These are phyloP conservation scores for Canna indica DNA, from an alignment of 176 grass and related monocot genomes.

Conservation along the genomic window DNA sequence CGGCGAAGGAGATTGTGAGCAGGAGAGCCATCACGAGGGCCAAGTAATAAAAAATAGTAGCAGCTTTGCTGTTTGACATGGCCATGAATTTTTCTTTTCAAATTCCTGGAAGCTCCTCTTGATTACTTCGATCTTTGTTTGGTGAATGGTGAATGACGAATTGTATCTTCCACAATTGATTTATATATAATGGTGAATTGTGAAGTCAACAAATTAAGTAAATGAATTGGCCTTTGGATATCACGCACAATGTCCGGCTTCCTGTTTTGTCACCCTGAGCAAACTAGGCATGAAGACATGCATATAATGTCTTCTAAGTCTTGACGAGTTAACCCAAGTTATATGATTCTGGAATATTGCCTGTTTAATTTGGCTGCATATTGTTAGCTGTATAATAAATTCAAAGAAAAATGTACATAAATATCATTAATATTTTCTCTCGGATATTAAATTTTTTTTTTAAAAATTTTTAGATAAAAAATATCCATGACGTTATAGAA, in stretches of 20 bases:
- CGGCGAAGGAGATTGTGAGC: background rate
- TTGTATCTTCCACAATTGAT: background rate
- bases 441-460: too few species aligned
- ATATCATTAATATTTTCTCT: too few species aligned
- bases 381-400: too few species aligned
- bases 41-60: background rate
- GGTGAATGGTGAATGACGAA: background rate
- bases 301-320: background rate
- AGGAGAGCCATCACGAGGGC: background rate
- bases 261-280: background rate
- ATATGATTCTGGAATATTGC: background rate
- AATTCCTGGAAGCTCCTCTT: too few species aligned
- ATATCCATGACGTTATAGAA: too few species aligned
- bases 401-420: too few species aligned
- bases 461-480: too few species aligned
- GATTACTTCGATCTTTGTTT: background rate
- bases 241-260: background rate
- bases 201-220: background rate
- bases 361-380: too few species aligned
- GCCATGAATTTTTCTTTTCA: background rate
- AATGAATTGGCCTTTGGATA: background rate
- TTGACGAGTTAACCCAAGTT: background rate
- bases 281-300: too few species aligned
- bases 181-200: background rate
- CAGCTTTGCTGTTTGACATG: constrained; percentile 5